A percentile compares a stretch with the other conserved stretches of the same genome.
Evolutionary conservation across 2,329 filamentous ascomycete genomes (phyloP).

Genomic region (Colletotrichum spinosum): DNA sequence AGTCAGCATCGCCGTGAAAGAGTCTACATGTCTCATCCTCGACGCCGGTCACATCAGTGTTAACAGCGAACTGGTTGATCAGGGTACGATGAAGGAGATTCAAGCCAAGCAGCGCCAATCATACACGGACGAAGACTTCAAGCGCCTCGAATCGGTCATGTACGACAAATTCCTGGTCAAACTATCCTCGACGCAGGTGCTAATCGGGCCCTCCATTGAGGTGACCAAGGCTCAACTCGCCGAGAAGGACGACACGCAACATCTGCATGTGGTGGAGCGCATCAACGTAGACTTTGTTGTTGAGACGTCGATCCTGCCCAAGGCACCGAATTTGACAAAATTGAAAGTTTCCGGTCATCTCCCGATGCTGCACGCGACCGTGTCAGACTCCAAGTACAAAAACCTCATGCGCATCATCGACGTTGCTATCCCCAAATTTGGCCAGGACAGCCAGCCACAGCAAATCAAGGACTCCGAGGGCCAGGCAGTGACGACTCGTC

Average conservation of each 20-base stretch:
- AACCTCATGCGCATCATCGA: conserved; percentile 96
- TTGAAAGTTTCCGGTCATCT: conserved; percentile 92
- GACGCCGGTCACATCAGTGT: conserved; percentile 97
- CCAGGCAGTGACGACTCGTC: conserved; percentile 49
- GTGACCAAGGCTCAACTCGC: conserved; percentile 87
- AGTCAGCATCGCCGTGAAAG: conserved; percentile 85
- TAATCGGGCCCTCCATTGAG: conserved; percentile 94
- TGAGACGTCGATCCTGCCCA: conserved; percentile 97
- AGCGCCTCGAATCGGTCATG: conserved; percentile 90
- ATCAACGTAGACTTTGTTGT: conserved; percentile 98
- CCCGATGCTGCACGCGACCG: conserved; percentile 89
- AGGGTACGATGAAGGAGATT: conserved; percentile 88
- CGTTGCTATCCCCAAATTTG: conserved; percentile 89
- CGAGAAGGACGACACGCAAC: conserved; percentile 73
- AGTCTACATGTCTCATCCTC: conserved; percentile 89
- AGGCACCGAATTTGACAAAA: conserved; percentile 91
- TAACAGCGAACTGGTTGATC: conserved; percentile 92
- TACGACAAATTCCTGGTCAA: conserved; percentile 98
- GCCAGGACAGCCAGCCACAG: conserved; percentile 50
- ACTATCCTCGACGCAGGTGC: conserved; percentile 91
- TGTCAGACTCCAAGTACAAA: conserved; percentile 97
- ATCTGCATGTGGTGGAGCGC: conserved; percentile 91
- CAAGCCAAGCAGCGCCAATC: conserved; percentile 90
- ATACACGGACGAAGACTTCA: conserved; percentile 90
- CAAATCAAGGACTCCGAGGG: conserved; percentile 38